Evolutionary conservation across 208 protist genomes (phyloP), one percentile per base, ranked within the genome.

Genomic region (Crithidia bombi): DNA sequence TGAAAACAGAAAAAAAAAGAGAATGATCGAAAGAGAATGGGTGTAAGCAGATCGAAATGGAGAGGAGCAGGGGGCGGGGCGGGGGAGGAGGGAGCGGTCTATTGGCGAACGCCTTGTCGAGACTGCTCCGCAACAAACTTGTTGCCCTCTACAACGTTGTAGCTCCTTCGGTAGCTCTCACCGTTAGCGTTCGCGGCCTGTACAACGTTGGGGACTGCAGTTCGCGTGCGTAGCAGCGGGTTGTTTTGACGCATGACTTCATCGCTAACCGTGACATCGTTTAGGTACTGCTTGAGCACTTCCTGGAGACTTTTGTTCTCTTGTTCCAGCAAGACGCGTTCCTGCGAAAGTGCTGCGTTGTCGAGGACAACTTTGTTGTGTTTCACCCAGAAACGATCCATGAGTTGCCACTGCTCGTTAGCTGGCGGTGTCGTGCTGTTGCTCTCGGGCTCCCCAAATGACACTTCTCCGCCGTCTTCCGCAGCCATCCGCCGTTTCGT

Each of bases 361-460:
- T 99, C 97, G 11, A 99, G 87, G 36, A 98, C 82, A 3, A 98
- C 95, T 72, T 98, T 99, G 90, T 98, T 98, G 76, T 96, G 89
- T 59, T 90, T 93, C 52, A 87, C 86, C 93, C 96, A 98, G 73
- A 99, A 99, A 10, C 92, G 81, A 46, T 98, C 86, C 51, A 99
- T 79, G 19, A 91, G 81, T 50, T 91, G 80, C 96, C 96, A 98
- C 55, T 98, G 90, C 59, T 86, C 82, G 55, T 69, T 82, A 0
- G 59, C 65, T 26, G 54, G 75, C 5, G 75, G 39, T 12, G 66
- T 28, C 28, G 64, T 33, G 30, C 57, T 61, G 36, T 23, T 61
- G 26, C 50, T 55, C 19, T 50, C 63, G 11, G 26, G 14, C 51
- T 73, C 71, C 15, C 86, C 78, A 0, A 68, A 77, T 5, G 39